Evolutionary conservation across 768 basidiomycete species (phyloP), one percentile per base, ranked within the genome.

Genomic region (Auricularia heimuer): DNA sequence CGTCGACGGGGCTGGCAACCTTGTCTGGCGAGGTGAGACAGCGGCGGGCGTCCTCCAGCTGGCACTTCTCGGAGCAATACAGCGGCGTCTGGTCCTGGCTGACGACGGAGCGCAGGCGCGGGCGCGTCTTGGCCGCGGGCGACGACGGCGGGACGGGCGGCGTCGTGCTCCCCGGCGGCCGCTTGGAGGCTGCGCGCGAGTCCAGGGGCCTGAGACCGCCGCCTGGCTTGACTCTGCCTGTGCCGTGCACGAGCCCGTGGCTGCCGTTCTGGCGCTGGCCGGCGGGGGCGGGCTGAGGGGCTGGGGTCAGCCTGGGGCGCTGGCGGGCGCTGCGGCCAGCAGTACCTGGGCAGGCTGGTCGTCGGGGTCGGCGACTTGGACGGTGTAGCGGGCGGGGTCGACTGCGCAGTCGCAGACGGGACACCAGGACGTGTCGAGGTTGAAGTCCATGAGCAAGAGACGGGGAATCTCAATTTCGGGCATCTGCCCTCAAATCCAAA

Each of bases 11-110:
- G 2, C 6, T 6, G 47, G 47, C 8, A 18, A 18, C 47, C 47
- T 51, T 51, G 47, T 11, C 6, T 1, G 47, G 18, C 18, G 3
- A 18, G 21, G 10, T 51, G 18, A 21, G 47, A 8, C 11, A 10
- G 47, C 14, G 18, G 47, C 34, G 56, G 11, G 24, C 56, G 73
- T 92, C 90, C 51, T 77, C 76, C 54, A 86, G 74, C 67, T 82
- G 80, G 72, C 90, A 93, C 70, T 87, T 82, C 67, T 90, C 88
- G 1, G 90, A 92, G 76, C 90, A 93, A 76, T 93, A 92, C 66
- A 92, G 82, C 21, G 90, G 90, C 1, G 83, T 85, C n/a, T 89
- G 90, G 1, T 80, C 80, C 73, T 89, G 89, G 77, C 91, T 89
- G 76, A 92, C 91, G 76, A 90, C 79, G 12, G 85, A 84, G 54